These are phyloP conservation scores for Mycena venus DNA, from an alignment of 768 basidiomycete species.

Conservation along the genomic window DNA sequence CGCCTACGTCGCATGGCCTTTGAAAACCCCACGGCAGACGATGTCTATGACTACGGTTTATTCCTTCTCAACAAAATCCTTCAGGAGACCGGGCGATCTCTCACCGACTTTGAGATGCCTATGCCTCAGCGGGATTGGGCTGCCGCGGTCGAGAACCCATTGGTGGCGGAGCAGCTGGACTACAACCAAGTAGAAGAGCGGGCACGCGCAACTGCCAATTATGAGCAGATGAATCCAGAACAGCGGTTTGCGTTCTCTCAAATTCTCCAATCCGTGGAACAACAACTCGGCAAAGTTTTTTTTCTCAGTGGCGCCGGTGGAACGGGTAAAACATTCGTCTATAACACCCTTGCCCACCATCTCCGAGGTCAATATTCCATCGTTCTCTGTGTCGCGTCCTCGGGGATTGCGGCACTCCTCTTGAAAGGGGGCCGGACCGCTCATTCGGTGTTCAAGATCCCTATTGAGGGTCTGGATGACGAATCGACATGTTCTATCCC, in stretches of 20 bases:
- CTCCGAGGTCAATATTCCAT: background rate
- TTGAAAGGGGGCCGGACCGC: conserved; percentile 50
- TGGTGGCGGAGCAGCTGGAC: no score
- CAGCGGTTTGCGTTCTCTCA: background rate
- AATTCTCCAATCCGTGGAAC: background rate
- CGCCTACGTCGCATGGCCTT: background rate
- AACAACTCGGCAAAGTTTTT: background rate
- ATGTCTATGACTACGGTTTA: no score
- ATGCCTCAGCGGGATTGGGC: background rate
- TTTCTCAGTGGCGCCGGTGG: no score
- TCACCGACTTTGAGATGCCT: conserved; percentile 31
- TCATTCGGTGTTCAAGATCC: conserved; percentile 55
- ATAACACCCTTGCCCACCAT: conserved; percentile 26
- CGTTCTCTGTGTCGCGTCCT: no score
- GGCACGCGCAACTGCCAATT: background rate
- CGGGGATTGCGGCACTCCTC: no score
- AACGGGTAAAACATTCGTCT: conserved; percentile 23
- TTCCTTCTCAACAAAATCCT: background rate
- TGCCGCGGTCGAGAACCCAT: background rate
- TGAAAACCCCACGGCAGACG: background rate
- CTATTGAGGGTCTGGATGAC: conserved; percentile 34
- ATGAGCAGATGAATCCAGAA: background rate
- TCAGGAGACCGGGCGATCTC: background rate
- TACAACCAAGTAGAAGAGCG: background rate
- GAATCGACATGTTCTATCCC: no score